A percentile compares a stretch with the other conserved stretches of the same genome.
These are phyloP conservation scores for Magnusiomyces ingens DNA, from an alignment of 1,139 yeast species.

Conservation along the genomic window DNA sequence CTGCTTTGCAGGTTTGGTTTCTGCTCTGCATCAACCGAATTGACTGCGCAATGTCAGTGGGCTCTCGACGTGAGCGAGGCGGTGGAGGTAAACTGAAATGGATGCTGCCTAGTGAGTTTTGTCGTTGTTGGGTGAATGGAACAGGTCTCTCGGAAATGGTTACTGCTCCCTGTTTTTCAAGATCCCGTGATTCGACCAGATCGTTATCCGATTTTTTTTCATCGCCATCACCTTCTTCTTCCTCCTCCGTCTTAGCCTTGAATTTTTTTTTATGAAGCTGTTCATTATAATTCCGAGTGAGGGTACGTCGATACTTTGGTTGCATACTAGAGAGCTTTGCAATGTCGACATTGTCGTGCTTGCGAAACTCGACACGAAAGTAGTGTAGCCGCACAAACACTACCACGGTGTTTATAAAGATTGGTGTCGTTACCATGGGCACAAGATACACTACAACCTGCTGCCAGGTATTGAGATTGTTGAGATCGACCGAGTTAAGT, in stretches of 20 bases:
- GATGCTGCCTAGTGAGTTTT: too few species aligned
- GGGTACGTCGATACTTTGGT: constrained; percentile 71
- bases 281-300: constrained; percentile 44
- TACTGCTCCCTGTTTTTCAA: too few species aligned
- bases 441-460: constrained; percentile 44
- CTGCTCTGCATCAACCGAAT: constrained; percentile 66
- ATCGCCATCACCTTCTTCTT: too few species aligned
- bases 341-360: constrained; percentile 43
- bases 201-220: too few species aligned
- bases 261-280: background rate
- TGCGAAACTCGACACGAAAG: constrained; percentile 75
- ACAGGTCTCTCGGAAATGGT: too few species aligned
- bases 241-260: too few species aligned
- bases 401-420: constrained; percentile 64
- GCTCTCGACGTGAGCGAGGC: constrained; percentile 37
- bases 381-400: constrained; percentile 12
- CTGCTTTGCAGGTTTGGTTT: constrained; percentile 37
- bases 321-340: constrained; percentile 66
- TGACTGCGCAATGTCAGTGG: constrained; percentile 77
- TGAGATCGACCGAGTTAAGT: constrained; percentile 56
- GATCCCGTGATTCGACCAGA: too few species aligned
- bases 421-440: constrained; percentile 73
- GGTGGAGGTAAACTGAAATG: constrained; percentile 30
- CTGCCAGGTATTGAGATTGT: constrained; percentile 60
- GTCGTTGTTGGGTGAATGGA: too few species aligned